A percentile compares a stretch with the other conserved stretches of the same genome.
These are phyloP conservation scores for Marchantia polymorpha DNA, from an alignment of 225 moss, liverwort and hornwort species.

Conservation along the genomic window DNA sequence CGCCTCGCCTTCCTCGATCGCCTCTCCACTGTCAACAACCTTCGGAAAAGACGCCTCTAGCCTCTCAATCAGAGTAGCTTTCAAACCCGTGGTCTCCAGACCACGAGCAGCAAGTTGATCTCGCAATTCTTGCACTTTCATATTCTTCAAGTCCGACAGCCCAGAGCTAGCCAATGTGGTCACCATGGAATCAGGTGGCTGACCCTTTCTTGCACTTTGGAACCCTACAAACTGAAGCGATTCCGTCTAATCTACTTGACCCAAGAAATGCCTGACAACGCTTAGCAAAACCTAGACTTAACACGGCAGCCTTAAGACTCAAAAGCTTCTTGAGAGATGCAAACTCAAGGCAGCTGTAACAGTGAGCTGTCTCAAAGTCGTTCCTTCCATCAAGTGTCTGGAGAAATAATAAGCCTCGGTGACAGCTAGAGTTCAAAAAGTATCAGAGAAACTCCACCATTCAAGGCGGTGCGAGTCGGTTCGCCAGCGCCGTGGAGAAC, in stretches of 20 bases:
- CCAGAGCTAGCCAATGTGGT: constrained; percentile 14
- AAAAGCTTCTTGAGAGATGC: background rate
- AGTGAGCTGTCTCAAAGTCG: background rate
- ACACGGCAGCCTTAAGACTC: background rate
- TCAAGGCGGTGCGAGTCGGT: no score
- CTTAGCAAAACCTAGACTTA: background rate
- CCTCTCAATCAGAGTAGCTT: constrained; percentile 43
- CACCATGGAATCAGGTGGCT: constrained; percentile 4
- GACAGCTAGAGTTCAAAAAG: no score
- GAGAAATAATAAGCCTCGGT: constrained; percentile 10
- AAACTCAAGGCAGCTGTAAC: background rate
- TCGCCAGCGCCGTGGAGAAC: no score
- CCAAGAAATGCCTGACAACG: background rate
- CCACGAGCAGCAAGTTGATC: constrained; percentile 44
- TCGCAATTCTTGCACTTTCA: constrained; percentile 49
- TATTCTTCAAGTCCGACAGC: constrained; percentile 39
- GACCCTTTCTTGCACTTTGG: background rate
- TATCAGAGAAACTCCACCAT: no score
- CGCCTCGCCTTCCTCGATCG: constrained; percentile 25
- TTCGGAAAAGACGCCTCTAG: constrained; percentile 28
- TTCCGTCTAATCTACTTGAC: background rate
- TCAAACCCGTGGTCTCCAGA: constrained; percentile 48
- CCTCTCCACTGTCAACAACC: constrained; percentile 13
- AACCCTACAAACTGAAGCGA: background rate
- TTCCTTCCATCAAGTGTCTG: background rate